Evolutionary conservation across 495 filamentous ascomycete species (phyloP).

Genomic region (Tuber brumale): DNA sequence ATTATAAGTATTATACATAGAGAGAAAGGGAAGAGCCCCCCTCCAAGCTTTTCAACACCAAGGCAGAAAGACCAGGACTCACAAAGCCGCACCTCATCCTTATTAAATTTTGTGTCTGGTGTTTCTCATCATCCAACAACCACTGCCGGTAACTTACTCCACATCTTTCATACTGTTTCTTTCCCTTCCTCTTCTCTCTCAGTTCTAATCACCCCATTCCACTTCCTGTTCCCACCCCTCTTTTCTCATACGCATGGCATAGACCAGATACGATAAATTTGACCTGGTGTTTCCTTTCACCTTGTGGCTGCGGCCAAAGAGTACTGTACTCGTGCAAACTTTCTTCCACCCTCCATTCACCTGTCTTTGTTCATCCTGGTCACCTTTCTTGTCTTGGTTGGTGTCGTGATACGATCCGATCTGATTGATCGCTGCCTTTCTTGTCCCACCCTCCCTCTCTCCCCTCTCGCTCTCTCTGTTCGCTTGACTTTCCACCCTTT

Average conservation of each 20-base stretch:
- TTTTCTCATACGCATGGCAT: background rate
- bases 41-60: slow-evolving; percentile 12
- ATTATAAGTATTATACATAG: no score
- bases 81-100: background rate
- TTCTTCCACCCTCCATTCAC: background rate
- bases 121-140: slow-evolving; percentile 3
- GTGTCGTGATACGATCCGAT: slow-evolving; percentile 31
- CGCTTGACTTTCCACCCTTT: slow-evolving; percentile 19
- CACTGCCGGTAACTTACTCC: background rate
- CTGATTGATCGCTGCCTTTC: slow-evolving; percentile 18
- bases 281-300: background rate
- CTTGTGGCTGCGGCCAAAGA: background rate
- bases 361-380: slow-evolving; percentile 5
- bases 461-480: slow-evolving; percentile 22
- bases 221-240: background rate
- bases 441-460: slow-evolving; percentile 16
- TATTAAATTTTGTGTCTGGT: no score
- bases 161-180: slow-evolving; percentile 4
- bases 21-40: background rate
- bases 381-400: background rate
- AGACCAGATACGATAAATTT: background rate
- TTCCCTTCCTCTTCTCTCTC: background rate
- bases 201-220: background rate
- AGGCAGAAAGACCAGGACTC: background rate
- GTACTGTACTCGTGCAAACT: background rate